These are phyloP conservation scores for Pseudogymnoascus sp. DNA, from an alignment of 2,329 filamentous ascomycete species.

Conservation along the genomic window DNA sequence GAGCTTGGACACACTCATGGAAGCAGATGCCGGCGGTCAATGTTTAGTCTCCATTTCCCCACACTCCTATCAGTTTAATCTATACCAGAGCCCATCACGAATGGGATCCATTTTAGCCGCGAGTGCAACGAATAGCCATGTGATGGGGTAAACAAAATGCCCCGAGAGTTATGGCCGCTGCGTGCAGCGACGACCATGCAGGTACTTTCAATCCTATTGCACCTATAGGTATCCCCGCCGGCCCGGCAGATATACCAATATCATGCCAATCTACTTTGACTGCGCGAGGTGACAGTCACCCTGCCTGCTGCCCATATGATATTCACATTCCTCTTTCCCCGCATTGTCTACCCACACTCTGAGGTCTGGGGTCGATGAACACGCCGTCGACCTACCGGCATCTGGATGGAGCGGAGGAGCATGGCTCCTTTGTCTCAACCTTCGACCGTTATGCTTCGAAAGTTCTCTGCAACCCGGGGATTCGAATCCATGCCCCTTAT, in stretches of 20 bases:
- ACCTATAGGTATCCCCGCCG: neutral
- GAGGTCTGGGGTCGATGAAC: neutral
- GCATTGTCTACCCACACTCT: neutral
- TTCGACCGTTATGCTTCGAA: neutral
- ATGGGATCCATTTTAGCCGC: neutral
- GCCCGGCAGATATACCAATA: neutral
- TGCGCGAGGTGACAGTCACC: neutral
- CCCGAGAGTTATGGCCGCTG: neutral
- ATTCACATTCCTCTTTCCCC: neutral
- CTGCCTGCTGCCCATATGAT: neutral
- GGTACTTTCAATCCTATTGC: constrained; percentile 1
- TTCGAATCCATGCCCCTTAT: neutral
- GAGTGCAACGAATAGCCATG: neutral
- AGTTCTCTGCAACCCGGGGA: neutral
- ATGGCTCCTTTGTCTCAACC: neutral
- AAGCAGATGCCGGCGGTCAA: neutral
- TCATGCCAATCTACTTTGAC: neutral
- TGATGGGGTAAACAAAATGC: constrained; percentile 3
- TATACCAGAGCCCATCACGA: neutral
- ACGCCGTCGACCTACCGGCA: neutral
- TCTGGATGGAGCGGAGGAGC: neutral
- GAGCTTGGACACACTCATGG: neutral
- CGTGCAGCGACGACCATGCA: neutral
- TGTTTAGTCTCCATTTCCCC: neutral
- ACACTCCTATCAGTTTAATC: neutral